A percentile compares a stretch with the other conserved stretches of the same genome.
Conservation (phyloP, 2,329 filamentous ascomycete genomes). For the Neofusicoccum laricinum region DNA sequence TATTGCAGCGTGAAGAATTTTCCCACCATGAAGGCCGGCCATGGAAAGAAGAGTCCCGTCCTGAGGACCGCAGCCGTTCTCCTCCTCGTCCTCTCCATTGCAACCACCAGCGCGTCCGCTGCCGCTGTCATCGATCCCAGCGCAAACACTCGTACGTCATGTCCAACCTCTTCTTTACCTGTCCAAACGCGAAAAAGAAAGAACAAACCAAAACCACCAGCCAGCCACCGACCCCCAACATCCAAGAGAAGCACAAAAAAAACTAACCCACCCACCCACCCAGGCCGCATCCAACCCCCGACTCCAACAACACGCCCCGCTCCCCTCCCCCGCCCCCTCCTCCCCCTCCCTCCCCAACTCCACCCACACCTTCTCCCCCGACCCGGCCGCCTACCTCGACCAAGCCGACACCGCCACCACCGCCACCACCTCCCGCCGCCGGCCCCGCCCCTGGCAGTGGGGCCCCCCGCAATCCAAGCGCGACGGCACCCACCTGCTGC, state of each 20-base stretch:
- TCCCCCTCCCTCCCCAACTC: background rate
- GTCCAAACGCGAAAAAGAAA: background rate
- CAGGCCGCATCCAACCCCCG: constrained; percentile 1
- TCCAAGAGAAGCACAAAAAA: background rate
- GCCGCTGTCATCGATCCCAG: background rate
- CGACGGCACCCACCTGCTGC: background rate
- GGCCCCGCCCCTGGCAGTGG: background rate
- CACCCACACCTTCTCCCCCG: background rate
- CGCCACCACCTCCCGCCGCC: background rate
- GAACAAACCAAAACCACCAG: background rate
- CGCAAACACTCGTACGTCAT: background rate
- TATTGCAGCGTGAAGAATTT: background rate
- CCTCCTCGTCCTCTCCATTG: constrained; percentile 1
- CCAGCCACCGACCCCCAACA: no score
- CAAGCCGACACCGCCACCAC: background rate
- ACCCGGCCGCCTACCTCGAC: background rate
- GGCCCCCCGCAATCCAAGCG: background rate
- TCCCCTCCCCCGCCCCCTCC: background rate
- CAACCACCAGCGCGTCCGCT: background rate
- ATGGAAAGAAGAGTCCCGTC: background rate
- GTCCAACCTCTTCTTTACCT: background rate
- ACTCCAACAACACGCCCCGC: background rate
- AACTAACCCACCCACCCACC: background rate
- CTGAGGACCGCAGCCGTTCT: background rate
- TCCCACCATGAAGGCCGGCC: background rate